Percentiles rank a stretch among this genome's conserved stretches.
Evolutionary conservation across 495 filamentous ascomycete genomes (phyloP).

Genomic region (Terfezia boudieri): DNA sequence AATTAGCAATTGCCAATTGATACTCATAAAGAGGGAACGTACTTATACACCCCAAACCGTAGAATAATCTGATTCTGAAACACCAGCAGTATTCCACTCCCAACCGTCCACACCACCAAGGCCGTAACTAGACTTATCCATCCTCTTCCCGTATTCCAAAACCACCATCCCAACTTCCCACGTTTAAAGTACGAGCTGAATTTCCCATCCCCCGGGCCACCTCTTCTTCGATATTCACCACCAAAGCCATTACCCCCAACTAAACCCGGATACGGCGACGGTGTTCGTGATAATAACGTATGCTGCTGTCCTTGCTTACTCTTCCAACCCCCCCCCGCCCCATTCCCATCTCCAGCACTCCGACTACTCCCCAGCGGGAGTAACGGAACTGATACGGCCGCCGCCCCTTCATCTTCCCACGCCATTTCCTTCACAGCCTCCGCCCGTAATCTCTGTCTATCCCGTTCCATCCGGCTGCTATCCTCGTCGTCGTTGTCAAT

Average conservation of each 20-base stretch:
- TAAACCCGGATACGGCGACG: background rate
- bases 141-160: conserved; percentile 27
- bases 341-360: background rate
- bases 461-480: too few relatives aligned
- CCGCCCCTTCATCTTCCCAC: background rate
- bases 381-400: background rate
- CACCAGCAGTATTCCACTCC: conserved; percentile 23
- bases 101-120: conserved; percentile 25
- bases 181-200: conserved; percentile 14
- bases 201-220: background rate
- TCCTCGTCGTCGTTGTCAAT: too few relatives aligned
- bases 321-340: background rate
- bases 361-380: background rate
- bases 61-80: conserved; percentile 30
- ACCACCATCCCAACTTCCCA: conserved; percentile 27
- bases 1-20: background rate
- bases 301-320: background rate
- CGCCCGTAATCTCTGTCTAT: too few relatives aligned
- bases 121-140: conserved; percentile 29
- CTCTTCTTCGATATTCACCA: background rate
- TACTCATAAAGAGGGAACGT: background rate
- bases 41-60: conserved; percentile 29
- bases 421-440: too few relatives aligned
- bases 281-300: background rate
- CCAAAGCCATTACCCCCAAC: background rate